A percentile compares a stretch with the other conserved stretches of the same genome.
Evolutionary conservation across 306 rosid species (phyloP).

Genomic region (Pyrus bretschneideri): DNA sequence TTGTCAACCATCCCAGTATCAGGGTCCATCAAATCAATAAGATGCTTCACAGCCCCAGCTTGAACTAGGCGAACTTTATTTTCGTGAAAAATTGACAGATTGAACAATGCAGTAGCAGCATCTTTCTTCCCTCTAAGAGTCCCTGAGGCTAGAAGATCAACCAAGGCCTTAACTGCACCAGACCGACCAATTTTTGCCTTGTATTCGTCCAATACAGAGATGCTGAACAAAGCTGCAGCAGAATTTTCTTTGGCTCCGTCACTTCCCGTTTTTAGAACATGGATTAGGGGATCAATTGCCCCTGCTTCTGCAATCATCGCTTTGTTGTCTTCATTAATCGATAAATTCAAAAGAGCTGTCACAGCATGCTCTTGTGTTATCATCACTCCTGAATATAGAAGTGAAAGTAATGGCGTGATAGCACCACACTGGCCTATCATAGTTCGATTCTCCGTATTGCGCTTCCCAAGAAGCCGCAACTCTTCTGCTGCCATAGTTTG

Average conservation of each 20-base stretch:
- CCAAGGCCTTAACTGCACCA: slow-evolving; percentile 80
- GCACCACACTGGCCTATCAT: slow-evolving; percentile 66
- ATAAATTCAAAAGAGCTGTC: slow-evolving; percentile 82
- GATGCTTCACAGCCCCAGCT: slow-evolving; percentile 81
- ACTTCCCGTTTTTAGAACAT: slow-evolving; percentile 74
- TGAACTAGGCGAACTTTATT: slow-evolving; percentile 88
- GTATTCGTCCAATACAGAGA: slow-evolving; percentile 67
- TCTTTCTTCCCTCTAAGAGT: slow-evolving; percentile 92
- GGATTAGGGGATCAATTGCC: slow-evolving; percentile 74
- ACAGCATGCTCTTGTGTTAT: slow-evolving; percentile 86
- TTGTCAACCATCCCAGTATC: slow-evolving; percentile 78
- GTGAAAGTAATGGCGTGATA: slow-evolving; percentile 49
- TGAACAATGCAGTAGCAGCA: slow-evolving; percentile 89
- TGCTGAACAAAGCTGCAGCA: slow-evolving; percentile 86
- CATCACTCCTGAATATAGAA: slow-evolving; percentile 56
- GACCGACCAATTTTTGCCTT: slow-evolving; percentile 86
- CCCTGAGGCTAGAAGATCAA: slow-evolving; percentile 74
- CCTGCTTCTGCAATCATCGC: slow-evolving; percentile 73
- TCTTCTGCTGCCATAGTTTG: slow-evolving; percentile 80
- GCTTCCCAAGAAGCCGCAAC: slow-evolving; percentile 73
- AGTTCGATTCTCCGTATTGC: slow-evolving; percentile 70
- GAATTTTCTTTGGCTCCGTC: slow-evolving; percentile 84
- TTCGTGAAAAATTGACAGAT: slow-evolving; percentile 81
- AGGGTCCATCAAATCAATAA: slow-evolving; percentile 66
- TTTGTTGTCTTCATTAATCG: slow-evolving; percentile 69